phyloP scores from a whole-genome alignment of 192 early-diverging fungal genomes.

The Spizellomyces sp. region DNA sequence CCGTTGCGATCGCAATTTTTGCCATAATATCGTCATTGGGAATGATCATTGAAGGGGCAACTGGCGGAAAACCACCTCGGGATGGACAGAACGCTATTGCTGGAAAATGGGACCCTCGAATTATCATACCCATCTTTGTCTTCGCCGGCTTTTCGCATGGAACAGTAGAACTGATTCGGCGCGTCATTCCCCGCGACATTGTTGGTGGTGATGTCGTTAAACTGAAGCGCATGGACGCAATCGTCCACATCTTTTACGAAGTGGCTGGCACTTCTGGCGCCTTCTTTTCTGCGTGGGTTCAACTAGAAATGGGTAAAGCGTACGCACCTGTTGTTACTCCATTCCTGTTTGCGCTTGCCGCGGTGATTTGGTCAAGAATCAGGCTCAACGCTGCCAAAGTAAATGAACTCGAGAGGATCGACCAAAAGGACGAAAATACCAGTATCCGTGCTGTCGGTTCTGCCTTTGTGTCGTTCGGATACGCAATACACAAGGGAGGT shows the following conservation, averaged over 20 bases:
- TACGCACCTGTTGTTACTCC: slow-evolving; percentile 52
- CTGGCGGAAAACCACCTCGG: slow-evolving; percentile 43
- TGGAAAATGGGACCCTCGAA: slow-evolving; percentile 41
- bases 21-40: slow-evolving; percentile 47
- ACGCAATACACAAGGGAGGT: slow-evolving; percentile 45
- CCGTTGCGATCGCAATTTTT: slow-evolving; percentile 47
- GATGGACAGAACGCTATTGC: slow-evolving; percentile 13
- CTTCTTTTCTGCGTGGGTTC: slow-evolving; percentile 50
- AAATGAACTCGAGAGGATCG: background rate
- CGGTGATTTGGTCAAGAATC: slow-evolving; percentile 50
- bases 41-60: slow-evolving; percentile 56
- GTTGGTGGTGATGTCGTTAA: slow-evolving; percentile 63
- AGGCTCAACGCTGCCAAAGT: slow-evolving; percentile 16
- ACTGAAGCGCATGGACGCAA: slow-evolving; percentile 61
- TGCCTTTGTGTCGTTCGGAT: slow-evolving; percentile 47
- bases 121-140: slow-evolving; percentile 52
- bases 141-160: slow-evolving; percentile 55
- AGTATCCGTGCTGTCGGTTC: slow-evolving; percentile 33
- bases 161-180: slow-evolving; percentile 62
- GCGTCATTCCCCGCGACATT: slow-evolving; percentile 61
- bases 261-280: slow-evolving; percentile 61
- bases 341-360: slow-evolving; percentile 50
- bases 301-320: slow-evolving; percentile 45
- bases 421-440: background rate
- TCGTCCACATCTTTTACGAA: slow-evolving; percentile 63